phyloP scores from a whole-genome alignment of 2,329 filamentous ascomycete species.

The Trichoderma sp. region DNA sequence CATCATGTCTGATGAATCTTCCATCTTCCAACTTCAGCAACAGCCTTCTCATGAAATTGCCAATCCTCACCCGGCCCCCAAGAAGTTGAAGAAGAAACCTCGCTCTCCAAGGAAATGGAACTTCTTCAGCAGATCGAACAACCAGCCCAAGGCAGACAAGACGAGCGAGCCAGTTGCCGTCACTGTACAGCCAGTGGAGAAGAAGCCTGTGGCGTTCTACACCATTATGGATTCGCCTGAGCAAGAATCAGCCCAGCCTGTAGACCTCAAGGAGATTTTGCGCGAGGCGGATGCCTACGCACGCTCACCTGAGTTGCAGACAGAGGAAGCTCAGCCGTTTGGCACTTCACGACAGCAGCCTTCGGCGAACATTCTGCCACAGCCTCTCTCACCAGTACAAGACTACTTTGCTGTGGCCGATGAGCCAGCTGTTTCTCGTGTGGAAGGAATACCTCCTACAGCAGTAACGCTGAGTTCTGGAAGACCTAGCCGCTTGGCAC shows the following conservation, averaged over 20 bases:
- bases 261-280: constrained; percentile 48
- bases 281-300: constrained; percentile 49
- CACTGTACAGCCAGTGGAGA: constrained; percentile 50
- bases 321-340: not conserved
- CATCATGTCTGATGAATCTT: constrained; percentile 59
- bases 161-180: constrained; percentile 46
- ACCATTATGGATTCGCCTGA: constrained; percentile 63
- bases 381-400: not conserved
- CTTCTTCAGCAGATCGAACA: constrained; percentile 59
- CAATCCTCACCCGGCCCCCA: constrained; percentile 39
- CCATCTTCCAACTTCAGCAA: constrained; percentile 41
- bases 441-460: not conserved
- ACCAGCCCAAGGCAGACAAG: constrained; percentile 38
- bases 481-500: constrained; percentile 64
- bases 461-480: constrained; percentile 20
- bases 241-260: constrained; percentile 48
- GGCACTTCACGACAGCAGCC: not conserved
- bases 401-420: not conserved
- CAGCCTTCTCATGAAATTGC: constrained; percentile 37
- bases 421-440: not conserved
- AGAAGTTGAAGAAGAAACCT: constrained; percentile 57
- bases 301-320: constrained; percentile 24
- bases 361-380: not conserved
- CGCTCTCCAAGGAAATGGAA: constrained; percentile 65
- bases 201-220: constrained; percentile 60